Percentiles rank a stretch among this genome's conserved stretches.
These are phyloP conservation scores for Hygrophoropsis aurantiaca DNA, from an alignment of 768 basidiomycete genomes.

Conservation along the genomic window DNA sequence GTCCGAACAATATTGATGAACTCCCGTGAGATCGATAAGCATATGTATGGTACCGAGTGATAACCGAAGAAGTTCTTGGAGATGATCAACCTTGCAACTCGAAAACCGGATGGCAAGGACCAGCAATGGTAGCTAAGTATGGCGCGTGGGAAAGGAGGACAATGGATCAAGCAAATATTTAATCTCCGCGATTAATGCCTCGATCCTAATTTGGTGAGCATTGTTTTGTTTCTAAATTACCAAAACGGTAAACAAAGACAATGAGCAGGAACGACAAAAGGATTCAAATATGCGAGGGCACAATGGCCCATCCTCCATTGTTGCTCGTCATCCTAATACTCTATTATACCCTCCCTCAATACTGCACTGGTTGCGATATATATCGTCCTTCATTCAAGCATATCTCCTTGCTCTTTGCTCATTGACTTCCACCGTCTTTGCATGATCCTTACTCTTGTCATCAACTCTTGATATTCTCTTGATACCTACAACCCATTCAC, in stretches of 20 bases:
- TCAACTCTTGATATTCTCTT: no score
- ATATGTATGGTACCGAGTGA: no score
- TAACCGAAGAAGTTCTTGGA: no score
- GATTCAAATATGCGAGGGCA: not conserved
- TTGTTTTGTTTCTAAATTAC: slow-evolving; percentile 14
- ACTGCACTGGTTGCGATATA: slow-evolving; percentile 12
- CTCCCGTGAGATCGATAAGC: no score
- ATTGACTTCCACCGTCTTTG: slow-evolving; percentile 8
- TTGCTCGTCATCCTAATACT: slow-evolving; percentile 11
- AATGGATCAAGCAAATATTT: not conserved
- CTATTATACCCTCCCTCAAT: slow-evolving; percentile 9
- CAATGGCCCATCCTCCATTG: slow-evolving; percentile 17
- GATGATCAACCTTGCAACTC: no score
- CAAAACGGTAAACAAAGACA: slow-evolving; percentile 23
- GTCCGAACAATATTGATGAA: no score
- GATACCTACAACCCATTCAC: no score
- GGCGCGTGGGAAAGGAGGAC: not conserved
- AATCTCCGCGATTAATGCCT: not conserved
- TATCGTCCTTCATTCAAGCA: slow-evolving; percentile 10
- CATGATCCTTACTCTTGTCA: no score
- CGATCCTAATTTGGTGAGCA: slow-evolving; percentile 12
- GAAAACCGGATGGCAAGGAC: no score
- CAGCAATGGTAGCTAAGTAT: no score
- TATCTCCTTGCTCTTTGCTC: not conserved
- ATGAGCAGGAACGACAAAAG: slow-evolving; percentile 25